phyloP scores from a whole-genome alignment of 1,139 yeast genomes.

The Blastobotrys capitulatus region DNA sequence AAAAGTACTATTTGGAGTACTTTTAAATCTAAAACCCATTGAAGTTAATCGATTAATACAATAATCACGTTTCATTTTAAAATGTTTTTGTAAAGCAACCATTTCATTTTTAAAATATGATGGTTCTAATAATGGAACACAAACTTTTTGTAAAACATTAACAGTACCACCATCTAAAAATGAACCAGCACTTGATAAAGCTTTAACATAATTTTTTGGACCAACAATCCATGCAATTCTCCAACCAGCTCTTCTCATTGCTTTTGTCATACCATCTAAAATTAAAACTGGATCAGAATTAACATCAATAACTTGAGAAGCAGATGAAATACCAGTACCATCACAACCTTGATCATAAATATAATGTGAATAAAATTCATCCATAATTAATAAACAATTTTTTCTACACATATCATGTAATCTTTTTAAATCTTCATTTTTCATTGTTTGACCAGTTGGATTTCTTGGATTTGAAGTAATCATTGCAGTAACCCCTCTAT shows the following conservation, averaged over 20 bases:
- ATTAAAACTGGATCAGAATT: conserved; percentile 58
- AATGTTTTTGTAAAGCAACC: conserved; percentile 57
- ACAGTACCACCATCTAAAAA: conserved; percentile 63
- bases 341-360: conserved; percentile 55
- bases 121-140: conserved; percentile 54
- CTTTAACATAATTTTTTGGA: conserved; percentile 56
- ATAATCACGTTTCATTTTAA: conserved; percentile 58
- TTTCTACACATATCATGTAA: conserved; percentile 56
- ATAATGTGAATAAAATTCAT: conserved; percentile 60
- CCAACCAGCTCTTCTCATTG: conserved; percentile 67
- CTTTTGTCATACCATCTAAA: conserved; percentile 60
- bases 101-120: conserved; percentile 48
- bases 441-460: conserved; percentile 59
- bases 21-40: conserved; percentile 54
- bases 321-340: conserved; percentile 54
- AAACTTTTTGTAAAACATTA: conserved; percentile 61
- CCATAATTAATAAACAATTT: conserved; percentile 58
- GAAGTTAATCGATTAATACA: conserved; percentile 45
- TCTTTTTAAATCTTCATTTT: conserved; percentile 46
- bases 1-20: conserved; percentile 58
- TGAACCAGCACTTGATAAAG: conserved; percentile 59
- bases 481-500: conserved; percentile 58
- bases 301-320: conserved; percentile 53
- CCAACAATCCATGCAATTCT: conserved; percentile 66
- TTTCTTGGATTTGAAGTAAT: conserved; percentile 62